phyloP scores from a whole-genome alignment of 2,329 filamentous ascomycete genomes.

The Stachybotrys echinatus region DNA sequence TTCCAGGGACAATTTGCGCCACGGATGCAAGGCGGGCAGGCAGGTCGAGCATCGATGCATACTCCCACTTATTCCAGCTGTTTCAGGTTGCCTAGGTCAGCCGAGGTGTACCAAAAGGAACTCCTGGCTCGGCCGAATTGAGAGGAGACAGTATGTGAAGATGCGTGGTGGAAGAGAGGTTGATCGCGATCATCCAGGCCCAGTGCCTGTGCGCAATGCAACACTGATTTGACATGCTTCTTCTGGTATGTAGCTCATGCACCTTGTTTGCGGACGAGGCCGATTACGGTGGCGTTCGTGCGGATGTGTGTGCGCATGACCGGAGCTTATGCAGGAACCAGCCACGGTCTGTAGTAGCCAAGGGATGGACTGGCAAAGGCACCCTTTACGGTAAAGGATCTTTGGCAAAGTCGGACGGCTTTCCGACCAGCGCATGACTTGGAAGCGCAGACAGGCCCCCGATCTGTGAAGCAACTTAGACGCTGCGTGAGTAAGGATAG shows the following conservation, averaged over 20 bases:
- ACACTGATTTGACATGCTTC: no score
- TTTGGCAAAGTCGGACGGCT: no score
- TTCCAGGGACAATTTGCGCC: no score
- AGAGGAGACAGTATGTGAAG: not conserved
- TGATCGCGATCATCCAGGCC: not conserved
- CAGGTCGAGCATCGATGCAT: not conserved
- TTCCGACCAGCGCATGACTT: no score
- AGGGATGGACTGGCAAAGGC: no score
- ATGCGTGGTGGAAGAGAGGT: not conserved
- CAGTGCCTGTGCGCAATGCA: not conserved
- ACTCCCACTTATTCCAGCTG: not conserved
- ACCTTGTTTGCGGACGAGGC: not conserved
- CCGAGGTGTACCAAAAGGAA: not conserved
- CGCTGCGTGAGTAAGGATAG: no score
- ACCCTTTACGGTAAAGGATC: no score
- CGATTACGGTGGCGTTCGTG: not conserved
- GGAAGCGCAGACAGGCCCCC: not conserved
- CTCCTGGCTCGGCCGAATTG: not conserved
- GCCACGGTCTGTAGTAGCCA: no score
- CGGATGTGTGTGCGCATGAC: not conserved
- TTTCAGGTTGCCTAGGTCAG: not conserved
- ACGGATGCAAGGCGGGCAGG: no score
- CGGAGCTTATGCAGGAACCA: not conserved
- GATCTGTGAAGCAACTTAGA: no score
- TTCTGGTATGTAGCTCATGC: not conserved